A percentile compares a stretch with the other conserved stretches of the same genome.
These are phyloP conservation scores for Fomitopsis serialis DNA, from an alignment of 768 basidiomycete species.

Conservation along the genomic window DNA sequence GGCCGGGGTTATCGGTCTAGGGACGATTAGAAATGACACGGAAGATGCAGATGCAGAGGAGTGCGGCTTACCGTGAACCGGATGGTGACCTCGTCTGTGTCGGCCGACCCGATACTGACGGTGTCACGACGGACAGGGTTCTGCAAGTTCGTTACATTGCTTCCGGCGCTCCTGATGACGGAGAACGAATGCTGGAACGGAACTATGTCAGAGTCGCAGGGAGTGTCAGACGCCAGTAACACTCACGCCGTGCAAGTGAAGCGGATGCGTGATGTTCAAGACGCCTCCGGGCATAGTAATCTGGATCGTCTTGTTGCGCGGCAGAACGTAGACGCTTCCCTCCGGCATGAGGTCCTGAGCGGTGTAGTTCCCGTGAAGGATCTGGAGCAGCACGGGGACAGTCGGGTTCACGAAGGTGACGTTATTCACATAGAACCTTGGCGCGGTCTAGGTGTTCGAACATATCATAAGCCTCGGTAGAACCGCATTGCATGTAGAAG, in stretches of 20 bases:
- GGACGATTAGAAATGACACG: background rate
- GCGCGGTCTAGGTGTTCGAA: slow-evolving; percentile 2
- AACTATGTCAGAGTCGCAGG: background rate
- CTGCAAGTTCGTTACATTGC: slow-evolving; percentile 27
- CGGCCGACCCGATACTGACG: slow-evolving; percentile 14
- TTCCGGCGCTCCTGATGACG: slow-evolving; percentile 31
- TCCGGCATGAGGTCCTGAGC: slow-evolving; percentile 43
- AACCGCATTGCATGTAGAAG: background rate
- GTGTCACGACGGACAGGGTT: slow-evolving; percentile 33
- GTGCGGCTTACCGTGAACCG: slow-evolving; percentile 15
- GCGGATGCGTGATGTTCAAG: slow-evolving; percentile 34
- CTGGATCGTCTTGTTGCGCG: slow-evolving; percentile 42
- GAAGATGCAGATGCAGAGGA: too few relatives aligned
- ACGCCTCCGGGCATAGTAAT: slow-evolving; percentile 40
- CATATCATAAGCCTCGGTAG: background rate
- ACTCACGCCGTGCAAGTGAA: slow-evolving; percentile 37
- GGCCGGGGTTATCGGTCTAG: slow-evolving; percentile 80
- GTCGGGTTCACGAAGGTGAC: slow-evolving; percentile 34
- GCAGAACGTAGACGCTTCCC: slow-evolving; percentile 42
- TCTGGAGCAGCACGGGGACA: slow-evolving; percentile 52
- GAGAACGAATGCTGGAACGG: slow-evolving; percentile 30
- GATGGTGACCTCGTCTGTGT: slow-evolving; percentile 18
- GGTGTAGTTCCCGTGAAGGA: slow-evolving; percentile 45
- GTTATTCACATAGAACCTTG: slow-evolving; percentile 30
- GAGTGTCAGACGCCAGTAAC: background rate